Base-by-base conservation (phyloP, 2,329 filamentous ascomycete species). In the Aspergillus jensenii region DNA sequence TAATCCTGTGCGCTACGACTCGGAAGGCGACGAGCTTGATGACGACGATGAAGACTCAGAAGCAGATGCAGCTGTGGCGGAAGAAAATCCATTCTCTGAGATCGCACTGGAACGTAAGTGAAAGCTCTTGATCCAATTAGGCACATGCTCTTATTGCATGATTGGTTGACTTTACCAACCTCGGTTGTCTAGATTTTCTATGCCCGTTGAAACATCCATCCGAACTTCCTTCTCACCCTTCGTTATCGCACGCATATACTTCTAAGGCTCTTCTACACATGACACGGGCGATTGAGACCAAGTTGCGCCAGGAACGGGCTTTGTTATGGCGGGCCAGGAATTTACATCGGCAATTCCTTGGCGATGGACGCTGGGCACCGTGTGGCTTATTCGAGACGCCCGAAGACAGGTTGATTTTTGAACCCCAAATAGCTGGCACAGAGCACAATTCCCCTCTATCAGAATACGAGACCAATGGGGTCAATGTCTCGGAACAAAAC, bases 1-100 rank as follows among this genome's bases (percentile, higher is more conserved):
- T 41, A 87, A 87, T 58, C 85, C 86, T 6, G 76, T 78, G 52
- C 80, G 82, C 62, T 85, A 83, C 69, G 85, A 88, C 67, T 82
- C 82, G n/a, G 84, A 88, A 67, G 86, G 86, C 54, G 84, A 86
- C 61, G 81, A 87, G 59, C 77, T 87, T 48, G 83, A 85, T 37
- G 79, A 81, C 21, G 80, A 82, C 58, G 83, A 85, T 67, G 81
- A 81, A 65, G 81, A 84, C 64, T 80, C 82, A 50, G 82, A 84
- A 56, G 82, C 81, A n/a, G 82, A 84, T 65, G 80, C 81, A 21
- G 77, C 79, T 46, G 82, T 82, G n/a, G 78, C 81, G 25, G 83
- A 85, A 64, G 84, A 86, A 62, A 84, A 88, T 66, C 82, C 85
- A 0, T 88, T 87, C 62, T 80, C 79, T 54, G 82, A 82, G 25